These are phyloP conservation scores for Priceomyces haplophilus DNA, from an alignment of 805 yeast species.

Conservation along the genomic window DNA sequence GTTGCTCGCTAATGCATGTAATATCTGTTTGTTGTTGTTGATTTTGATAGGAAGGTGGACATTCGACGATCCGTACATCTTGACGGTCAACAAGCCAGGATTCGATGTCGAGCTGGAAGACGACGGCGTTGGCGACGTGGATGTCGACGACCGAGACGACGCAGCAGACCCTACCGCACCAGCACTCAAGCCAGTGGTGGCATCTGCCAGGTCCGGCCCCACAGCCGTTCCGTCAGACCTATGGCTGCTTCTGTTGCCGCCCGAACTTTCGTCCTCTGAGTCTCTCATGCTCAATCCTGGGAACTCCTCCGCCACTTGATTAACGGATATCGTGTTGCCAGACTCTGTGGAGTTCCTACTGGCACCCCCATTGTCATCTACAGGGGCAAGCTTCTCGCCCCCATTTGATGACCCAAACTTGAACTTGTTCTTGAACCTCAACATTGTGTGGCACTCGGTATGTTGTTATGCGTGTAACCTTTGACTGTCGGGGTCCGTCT, in stretches of 20 bases:
- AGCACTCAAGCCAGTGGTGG: neutral
- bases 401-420: constrained; percentile 25
- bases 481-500: too few relatives aligned
- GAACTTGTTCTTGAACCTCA: constrained; percentile 33
- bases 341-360: constrained; percentile 25
- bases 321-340: constrained; percentile 21
- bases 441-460: constrained; percentile 15
- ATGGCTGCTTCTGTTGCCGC: neutral
- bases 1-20: constrained; percentile 64
- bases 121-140: neutral
- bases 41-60: constrained; percentile 69
- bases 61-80: constrained; percentile 67
- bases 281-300: constrained; percentile 16
- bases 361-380: constrained; percentile 9
- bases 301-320: constrained; percentile 21
- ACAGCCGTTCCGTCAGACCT: neutral
- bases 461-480: neutral
- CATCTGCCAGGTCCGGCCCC: neutral
- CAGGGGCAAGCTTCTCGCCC: constrained; percentile 10
- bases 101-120: constrained; percentile 8
- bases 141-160: neutral
- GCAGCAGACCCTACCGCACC: neutral
- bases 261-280: neutral
- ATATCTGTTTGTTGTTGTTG: constrained; percentile 58
- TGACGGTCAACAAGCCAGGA: constrained; percentile 77